phyloP scores from a whole-genome alignment of 2,329 filamentous ascomycete genomes.

The Neofusicoccum kwambonambiense region DNA sequence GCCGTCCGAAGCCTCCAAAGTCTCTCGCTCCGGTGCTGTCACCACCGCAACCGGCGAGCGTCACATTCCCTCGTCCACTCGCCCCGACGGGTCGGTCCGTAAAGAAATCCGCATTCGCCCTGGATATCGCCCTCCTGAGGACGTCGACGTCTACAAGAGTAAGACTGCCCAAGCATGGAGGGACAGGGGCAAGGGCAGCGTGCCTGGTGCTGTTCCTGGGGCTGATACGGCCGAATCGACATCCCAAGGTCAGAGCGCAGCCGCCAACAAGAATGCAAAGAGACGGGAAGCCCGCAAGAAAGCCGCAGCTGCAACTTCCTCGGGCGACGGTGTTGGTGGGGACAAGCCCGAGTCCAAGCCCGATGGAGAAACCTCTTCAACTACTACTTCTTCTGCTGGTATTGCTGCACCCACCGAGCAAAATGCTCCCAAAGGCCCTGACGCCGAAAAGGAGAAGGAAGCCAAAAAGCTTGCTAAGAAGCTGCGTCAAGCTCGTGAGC shows the following conservation, averaged over 20 bases:
- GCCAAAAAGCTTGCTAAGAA: slow-evolving; percentile 91
- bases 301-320: slow-evolving; percentile 45
- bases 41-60: slow-evolving; percentile 75
- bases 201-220: slow-evolving; percentile 67
- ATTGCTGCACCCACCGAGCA: slow-evolving; percentile 23
- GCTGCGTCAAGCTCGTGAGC: slow-evolving; percentile 84
- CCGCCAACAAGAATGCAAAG: slow-evolving; percentile 84
- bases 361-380: background rate
- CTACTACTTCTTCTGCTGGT: slow-evolving; percentile 5
- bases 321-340: slow-evolving; percentile 24
- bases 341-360: slow-evolving; percentile 22
- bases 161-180: slow-evolving; percentile 83
- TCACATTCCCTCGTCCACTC: slow-evolving; percentile 82
- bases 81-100: slow-evolving; percentile 85
- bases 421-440: slow-evolving; percentile 55
- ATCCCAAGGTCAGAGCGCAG: slow-evolving; percentile 49
- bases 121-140: slow-evolving; percentile 90
- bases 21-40: slow-evolving; percentile 55
- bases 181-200: slow-evolving; percentile 65
- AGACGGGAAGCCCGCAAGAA: slow-evolving; percentile 65
- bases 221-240: slow-evolving; percentile 33
- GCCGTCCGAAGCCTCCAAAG: slow-evolving; percentile 33
- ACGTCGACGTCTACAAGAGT: slow-evolving; percentile 95
- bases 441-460: slow-evolving; percentile 86
- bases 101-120: slow-evolving; percentile 93